Evolutionary conservation across 1,284 basidiomycete species (phyloP), one percentile per base, ranked within the genome.

Genomic region (Marasmius tenuissimus): DNA sequence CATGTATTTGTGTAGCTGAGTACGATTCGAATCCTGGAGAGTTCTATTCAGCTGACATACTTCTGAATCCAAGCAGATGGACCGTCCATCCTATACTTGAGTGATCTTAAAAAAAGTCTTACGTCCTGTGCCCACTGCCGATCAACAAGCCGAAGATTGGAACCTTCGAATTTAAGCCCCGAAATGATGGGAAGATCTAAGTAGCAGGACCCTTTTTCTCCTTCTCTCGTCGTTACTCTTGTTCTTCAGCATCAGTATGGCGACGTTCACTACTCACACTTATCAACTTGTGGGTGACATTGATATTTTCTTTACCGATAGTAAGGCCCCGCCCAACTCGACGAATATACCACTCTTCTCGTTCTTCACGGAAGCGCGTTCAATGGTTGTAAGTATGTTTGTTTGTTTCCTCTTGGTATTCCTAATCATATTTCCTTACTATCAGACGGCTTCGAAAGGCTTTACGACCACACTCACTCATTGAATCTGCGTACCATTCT

Each of bases 401-500:
- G 9, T 12, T 7, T 3, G 47, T n/a, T 39, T 9, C 20, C 10
- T 3, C 20, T 20, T 16, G 12, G 10, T 37, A 16, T 35, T 11
- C 34, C 38, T 34, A 33, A 5, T n/a, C 3, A 14, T 49, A 14
- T 27, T 48, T 20, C 42, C n/a, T 47, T 20, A 16, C 34, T 22
- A 34, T 33, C 35, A 65, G 65, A 60, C 39, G 57, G 38, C 8
- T 64, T 67, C 49, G 57, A 62, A 33, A 55, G 50, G 18, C 38
- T 70, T 8, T 54, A 61, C 38, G 42, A 63, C 20, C 62, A 65
- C 55, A 68, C 68, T 1, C 64, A 57, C 12, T 42, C 63, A 48
- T 39, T 63, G 34, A 69, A 72, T 48, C 33, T 68, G 1, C 71
- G 73, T 20, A 40, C 70, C n/a, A 63, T 75, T 34, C 58, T 70